phyloP scores from a whole-genome alignment of 2,329 filamentous ascomycete genomes.

The Aphanocladium album region DNA sequence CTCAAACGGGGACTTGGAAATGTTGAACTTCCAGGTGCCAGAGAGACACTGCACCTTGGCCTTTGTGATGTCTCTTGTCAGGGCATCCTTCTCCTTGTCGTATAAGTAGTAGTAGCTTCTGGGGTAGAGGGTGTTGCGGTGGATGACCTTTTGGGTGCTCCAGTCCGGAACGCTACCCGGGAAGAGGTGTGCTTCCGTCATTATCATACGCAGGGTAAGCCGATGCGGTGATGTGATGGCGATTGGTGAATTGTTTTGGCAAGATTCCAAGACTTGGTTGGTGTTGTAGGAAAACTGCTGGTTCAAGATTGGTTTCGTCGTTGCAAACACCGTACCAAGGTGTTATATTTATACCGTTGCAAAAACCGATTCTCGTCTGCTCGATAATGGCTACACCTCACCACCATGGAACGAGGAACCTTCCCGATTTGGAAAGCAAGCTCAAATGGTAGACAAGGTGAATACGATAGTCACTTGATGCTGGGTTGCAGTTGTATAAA shows the following conservation, averaged over 20 bases:
- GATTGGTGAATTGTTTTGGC: background rate
- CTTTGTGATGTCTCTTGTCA: conserved; percentile 34
- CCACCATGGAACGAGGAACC: background rate
- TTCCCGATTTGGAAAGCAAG: background rate
- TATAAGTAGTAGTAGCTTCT: conserved; percentile 54
- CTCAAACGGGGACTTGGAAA: conserved; percentile 40
- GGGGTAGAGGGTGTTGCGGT: conserved; percentile 53
- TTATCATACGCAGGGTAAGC: background rate
- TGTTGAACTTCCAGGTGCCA: conserved; percentile 50
- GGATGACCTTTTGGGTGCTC: conserved; percentile 56
- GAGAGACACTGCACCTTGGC: conserved; percentile 42
- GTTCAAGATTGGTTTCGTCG: background rate
- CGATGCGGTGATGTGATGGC: too few species aligned
- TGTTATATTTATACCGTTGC: background rate
- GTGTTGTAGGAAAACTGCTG: background rate
- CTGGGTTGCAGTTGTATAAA: conserved; percentile 8
- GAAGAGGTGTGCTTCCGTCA: conserved; percentile 13
- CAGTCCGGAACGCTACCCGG: conserved; percentile 45
- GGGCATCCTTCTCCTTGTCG: conserved; percentile 41
- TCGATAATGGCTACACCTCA: background rate
- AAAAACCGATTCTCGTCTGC: background rate
- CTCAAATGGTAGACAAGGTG: background rate
- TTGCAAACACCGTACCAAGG: background rate
- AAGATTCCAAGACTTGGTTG: background rate
- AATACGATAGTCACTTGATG: conserved; percentile 11